Evolutionary conservation across 305 asterid genomes (phyloP).

Genomic region (Fraxinus ornus): DNA sequence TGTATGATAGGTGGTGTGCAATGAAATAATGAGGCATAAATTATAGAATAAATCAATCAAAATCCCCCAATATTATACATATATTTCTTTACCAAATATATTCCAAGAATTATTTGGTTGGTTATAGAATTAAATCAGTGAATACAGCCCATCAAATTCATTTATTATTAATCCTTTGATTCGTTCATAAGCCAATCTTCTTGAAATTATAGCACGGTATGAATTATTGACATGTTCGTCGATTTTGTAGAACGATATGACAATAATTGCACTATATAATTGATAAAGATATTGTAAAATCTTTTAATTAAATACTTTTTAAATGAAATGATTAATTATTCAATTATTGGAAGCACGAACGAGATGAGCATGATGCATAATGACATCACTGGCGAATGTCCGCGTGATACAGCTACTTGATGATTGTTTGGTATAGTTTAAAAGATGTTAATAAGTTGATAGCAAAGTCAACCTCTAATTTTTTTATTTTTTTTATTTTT

Average conservation of each 20-base stretch:
- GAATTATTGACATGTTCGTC: not conserved
- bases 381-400: not conserved
- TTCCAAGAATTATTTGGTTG: not conserved
- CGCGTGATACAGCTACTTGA: not conserved
- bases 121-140: not conserved
- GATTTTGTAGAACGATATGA: not conserved
- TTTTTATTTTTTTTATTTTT: too few relatives aligned
- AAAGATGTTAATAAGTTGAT: not conserved
- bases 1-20: not conserved
- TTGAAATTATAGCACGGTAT: not conserved
- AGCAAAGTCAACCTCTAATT: too few relatives aligned
- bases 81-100: not conserved
- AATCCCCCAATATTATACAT: not conserved
- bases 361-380: not conserved
- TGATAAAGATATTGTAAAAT: not conserved
- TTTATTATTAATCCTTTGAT: not conserved
- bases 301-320: not conserved
- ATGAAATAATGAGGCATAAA: not conserved
- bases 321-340: not conserved
- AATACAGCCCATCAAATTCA: not conserved
- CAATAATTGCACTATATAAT: not conserved
- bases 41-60: not conserved
- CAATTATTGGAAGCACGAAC: not conserved
- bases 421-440: not conserved
- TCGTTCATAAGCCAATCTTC: not conserved